Conservation (phyloP, 345 rosid species). For the Gossypium anomalum region DNA sequence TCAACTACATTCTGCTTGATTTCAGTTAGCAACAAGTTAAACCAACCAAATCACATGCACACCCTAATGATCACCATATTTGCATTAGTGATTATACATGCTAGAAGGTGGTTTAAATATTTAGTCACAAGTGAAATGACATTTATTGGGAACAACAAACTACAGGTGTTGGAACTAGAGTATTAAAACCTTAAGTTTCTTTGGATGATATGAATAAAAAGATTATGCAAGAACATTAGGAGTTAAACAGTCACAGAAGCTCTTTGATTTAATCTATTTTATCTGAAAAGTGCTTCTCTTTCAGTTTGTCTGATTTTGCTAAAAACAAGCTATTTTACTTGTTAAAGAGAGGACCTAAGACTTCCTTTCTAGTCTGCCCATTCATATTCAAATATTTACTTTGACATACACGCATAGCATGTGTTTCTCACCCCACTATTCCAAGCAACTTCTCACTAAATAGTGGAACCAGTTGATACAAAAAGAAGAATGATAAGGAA, state of each 20-base stretch:
- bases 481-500: slow-evolving; percentile 7
- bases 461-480: background rate
- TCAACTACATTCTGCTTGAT: background rate
- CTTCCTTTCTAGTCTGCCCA: background rate
- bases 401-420: background rate
- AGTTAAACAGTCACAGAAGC: background rate
- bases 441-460: background rate
- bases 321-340: background rate
- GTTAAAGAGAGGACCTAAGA: background rate
- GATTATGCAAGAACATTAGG: too few relatives aligned
- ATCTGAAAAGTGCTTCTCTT: background rate
- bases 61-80: background rate
- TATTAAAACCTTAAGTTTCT: background rate
- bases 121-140: background rate
- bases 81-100: background rate
- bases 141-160: background rate
- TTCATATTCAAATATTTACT: background rate
- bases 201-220: too few relatives aligned
- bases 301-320: background rate
- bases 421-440: background rate
- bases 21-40: background rate
- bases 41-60: background rate
- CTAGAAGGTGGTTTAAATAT: background rate
- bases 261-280: background rate
- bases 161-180: background rate